phyloP scores from a whole-genome alignment of 345 rosid genomes.

The Pugionium dolabratum region DNA sequence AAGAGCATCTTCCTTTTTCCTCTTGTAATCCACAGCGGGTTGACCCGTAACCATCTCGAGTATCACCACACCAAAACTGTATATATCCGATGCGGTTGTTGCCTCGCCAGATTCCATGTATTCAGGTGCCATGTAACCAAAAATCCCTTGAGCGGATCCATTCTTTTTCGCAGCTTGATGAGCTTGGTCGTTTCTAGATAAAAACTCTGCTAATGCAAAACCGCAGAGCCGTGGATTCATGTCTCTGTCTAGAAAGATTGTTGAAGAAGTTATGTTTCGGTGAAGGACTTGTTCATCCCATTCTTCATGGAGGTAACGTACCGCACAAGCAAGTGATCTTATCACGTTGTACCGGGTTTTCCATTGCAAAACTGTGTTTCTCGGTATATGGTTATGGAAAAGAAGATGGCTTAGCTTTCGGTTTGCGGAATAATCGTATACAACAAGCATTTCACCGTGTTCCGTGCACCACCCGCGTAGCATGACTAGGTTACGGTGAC shows the following conservation, averaged over 20 bases:
- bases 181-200: conserved; percentile 71
- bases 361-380: conserved; percentile 59
- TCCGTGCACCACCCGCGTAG: conserved; percentile 98
- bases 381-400: conserved; percentile 46
- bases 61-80: conserved; percentile 84
- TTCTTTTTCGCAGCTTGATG: conserved; percentile 64
- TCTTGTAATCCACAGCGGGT: conserved; percentile 78
- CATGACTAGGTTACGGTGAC: conserved; percentile 84
- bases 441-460: conserved; percentile 96
- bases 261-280: conserved; percentile 82
- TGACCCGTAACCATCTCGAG: conserved; percentile 91
- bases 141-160: conserved; percentile 82
- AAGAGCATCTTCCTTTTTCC: conserved; percentile 62
- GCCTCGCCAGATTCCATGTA: conserved; percentile 88
- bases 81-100: conserved; percentile 77
- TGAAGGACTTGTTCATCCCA: conserved; percentile 97
- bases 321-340: conserved; percentile 77
- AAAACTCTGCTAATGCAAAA: conserved; percentile 86
- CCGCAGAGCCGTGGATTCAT: conserved; percentile 83
- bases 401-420: conserved; percentile 76
- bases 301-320: conserved; percentile 92
- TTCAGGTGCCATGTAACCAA: conserved; percentile 89
- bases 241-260: conserved; percentile 70
- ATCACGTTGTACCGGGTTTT: conserved; percentile 62
- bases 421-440: conserved; percentile 77